Base-by-base conservation (phyloP, 495 filamentous ascomycete genomes). In the Hypoxylon crocopeplum region DNA sequence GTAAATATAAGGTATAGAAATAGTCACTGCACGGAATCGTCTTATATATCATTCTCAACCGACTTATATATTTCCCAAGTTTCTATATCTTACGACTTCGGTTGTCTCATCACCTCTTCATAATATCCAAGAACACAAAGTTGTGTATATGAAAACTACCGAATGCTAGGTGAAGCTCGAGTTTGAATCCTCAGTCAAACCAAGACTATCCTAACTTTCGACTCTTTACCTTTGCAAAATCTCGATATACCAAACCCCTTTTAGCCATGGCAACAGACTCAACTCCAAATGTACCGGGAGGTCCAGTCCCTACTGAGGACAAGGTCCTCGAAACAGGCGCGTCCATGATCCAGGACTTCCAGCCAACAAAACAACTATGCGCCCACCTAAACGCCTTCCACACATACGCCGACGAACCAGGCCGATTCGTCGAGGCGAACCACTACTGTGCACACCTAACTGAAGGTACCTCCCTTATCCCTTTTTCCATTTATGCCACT, bases 361-460 rank as follows among this genome's bases (percentile, higher is more conserved):
- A 77, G 0, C 92, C 92, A 0, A 66, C 89, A 20, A 88, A 91
- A 55, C 82, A 82, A 45, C 84, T 96, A 59, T 96, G 93, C 72
- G 91, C 88, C 2, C 87, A 91, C 68, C 79, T 96, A 21, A 91
- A 94, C 69, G 92, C 91, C 41, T 93, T 91, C 75, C 92, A 95
- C 72, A 82, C 85, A 51, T 93, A 93, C 70, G 86, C 85, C 29
- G 79, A 81, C 11, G 89, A 92, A 38, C 84, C 84, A 0, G 78
- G 75, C 0, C 82, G 88, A 17, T 78, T 75, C 54, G 84, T 96
- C 20, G 90, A 94, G 66, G 77, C 89, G 2, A 91, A 93, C 68
- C 92, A 96, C 69, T 96, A 94, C 75, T 96, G 91, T 68, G 77
- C 85, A 8, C 90, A 93, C 64, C 56, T 95, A 7, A 91, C 87